Evolutionary conservation across 176 grass and related monocot species (phyloP).

Genomic region (Carex littledalei): DNA sequence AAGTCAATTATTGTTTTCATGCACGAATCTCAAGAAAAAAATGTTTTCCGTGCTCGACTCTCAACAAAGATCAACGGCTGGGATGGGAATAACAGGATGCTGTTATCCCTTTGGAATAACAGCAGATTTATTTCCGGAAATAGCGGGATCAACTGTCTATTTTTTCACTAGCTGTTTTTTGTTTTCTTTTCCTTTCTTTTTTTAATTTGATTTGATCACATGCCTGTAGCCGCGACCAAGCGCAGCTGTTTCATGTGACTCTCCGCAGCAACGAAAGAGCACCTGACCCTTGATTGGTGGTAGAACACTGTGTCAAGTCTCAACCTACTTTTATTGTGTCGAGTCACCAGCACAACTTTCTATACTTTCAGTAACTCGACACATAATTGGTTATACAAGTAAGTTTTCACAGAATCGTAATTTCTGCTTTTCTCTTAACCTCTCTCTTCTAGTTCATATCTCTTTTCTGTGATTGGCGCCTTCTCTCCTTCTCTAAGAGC

Average conservation of each 20-base stretch:
- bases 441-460: not conserved
- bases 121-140: too few species aligned
- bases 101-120: too few species aligned
- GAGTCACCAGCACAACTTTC: not conserved
- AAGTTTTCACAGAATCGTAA: not conserved
- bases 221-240: not conserved
- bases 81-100: too few species aligned
- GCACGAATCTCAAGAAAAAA: too few species aligned
- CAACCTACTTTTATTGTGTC: not conserved
- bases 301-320: not conserved
- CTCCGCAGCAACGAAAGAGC: not conserved
- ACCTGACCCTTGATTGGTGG: not conserved
- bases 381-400: not conserved
- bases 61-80: too few species aligned
- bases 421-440: not conserved
- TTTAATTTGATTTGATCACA: not conserved
- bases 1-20: too few species aligned
- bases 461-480: too few species aligned
- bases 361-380: not conserved
- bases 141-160: too few species aligned
- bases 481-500: constrained; percentile 4
- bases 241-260: not conserved
- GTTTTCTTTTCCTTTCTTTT: not conserved
- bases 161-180: too few species aligned
- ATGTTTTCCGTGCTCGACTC: too few species aligned